Evolutionary conservation across 73 alveolate genomes (phyloP), one percentile per base, ranked within the genome.

Genomic region (Breviolum minutum): DNA sequence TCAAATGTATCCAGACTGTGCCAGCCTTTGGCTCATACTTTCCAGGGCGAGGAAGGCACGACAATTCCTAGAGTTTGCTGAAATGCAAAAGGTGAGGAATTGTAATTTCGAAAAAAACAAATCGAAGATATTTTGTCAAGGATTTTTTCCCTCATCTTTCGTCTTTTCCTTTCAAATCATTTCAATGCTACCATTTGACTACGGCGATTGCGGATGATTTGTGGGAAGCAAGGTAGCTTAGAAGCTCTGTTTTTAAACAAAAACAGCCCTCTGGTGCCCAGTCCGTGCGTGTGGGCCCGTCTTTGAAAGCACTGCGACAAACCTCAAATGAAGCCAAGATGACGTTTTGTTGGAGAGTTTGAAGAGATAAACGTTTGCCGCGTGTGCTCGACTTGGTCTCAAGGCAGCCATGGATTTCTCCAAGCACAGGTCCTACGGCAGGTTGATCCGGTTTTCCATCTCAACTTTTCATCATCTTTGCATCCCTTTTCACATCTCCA

Each of bases 31-130:
- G 87, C 74, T 89, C 96, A 73, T 89, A 89, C 86, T 89, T 89
- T 27, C 96, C 96, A 20, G 96, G 96, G 74, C 96, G 87, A 26
- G 96, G 96, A n/a, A 89, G 82, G 87, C 73, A 8, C 12, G 96
- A 32, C 48, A 40, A 62, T 54, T 89, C 96, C 96, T 87, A 32
- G 54, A 40, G 54, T 40, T 40, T 40, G 54, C 54, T 40, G 54
- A 40, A 40, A 40, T 71, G 40, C 30, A 0, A 29, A 70, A n/a
- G 17, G 77, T 68, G 77, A 17, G 3, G 77, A 68, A 68, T 17
- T 2, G 17, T 2, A 22, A 68, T 68, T 1, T 68, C 77, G 4
- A 68, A 14, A 68, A 68, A 68, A n/a, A n/a, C n/a, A 68, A 22
- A 14, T 22, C n/a, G 24, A 68, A 14, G n/a, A 68, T 68, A n/a